Base-by-base conservation (phyloP, 2,329 filamentous ascomycete species). In the Thielaviopsis euricoi region DNA sequence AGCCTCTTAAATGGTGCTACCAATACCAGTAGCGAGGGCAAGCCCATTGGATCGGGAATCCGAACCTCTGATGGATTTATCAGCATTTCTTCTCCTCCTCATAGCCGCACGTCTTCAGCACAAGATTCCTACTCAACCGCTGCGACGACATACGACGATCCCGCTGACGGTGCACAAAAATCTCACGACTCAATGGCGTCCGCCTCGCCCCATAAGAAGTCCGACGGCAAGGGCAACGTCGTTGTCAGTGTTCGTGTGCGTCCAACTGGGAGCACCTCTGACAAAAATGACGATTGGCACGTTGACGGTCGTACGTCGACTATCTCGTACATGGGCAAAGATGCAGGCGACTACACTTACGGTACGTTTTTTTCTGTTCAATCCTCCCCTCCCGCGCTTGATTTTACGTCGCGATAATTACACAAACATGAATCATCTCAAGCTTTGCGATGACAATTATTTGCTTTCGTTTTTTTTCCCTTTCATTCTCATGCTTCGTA, bases 211-310 rank as follows among this genome's bases (percentile, higher is more conserved):
- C 73, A 71, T 62, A 82, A 73, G 68, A 75, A 81, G 64, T 65
- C 69, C 1, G 89, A 96, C 65, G 81, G 78, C 58, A 97, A 95
- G 69, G 93, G 93, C 55, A 98, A 98, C 66, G 91, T 98, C 15
- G 71, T 97, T 61, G 91, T 98, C 64, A 97, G 93, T 67, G 90
- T 98, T 43, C 82, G 93, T 67, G 90, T 97, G 49, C 81, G 93
- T 33, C 93, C 93, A 29, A 90, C 96, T 71, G 77, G 81, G 3
- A 80, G 76, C 23, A 75, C 76, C 57, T 80, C 80, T 51, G 74
- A 76, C 59, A 70, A 80, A 60, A 73, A 80, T 7, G 87, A 93
- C 61, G 93, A 97, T 67, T 98, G 91, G 93, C 80, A 89, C 74
- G 85, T 98, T 3, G 90, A 96, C 68, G 86, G 86, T 33, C 83